phyloP scores from a whole-genome alignment of 2,329 filamentous ascomycete species.

The Ophiostoma triangulosporum region DNA sequence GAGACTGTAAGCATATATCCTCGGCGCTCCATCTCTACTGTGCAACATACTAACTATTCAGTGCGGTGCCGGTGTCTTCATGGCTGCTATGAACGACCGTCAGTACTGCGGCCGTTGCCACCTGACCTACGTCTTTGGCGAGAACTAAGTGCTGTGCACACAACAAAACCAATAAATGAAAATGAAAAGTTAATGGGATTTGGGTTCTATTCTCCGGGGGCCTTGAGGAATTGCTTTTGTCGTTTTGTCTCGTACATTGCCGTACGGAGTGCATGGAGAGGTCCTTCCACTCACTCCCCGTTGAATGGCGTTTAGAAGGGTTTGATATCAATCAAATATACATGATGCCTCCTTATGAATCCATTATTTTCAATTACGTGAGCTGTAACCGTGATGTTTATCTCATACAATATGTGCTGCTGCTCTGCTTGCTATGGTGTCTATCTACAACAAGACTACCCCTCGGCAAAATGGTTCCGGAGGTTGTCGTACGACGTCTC shows the following conservation, averaged over 20 bases:
- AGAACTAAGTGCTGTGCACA: slow-evolving; percentile 31
- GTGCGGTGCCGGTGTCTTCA: slow-evolving; percentile 99
- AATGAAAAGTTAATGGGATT: background rate
- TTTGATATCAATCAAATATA: slow-evolving; percentile 4
- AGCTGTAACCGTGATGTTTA: background rate
- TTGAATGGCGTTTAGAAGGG: slow-evolving; percentile 7
- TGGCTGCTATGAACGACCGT: slow-evolving; percentile 99
- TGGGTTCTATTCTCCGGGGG: slow-evolving; percentile 14
- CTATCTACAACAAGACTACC: background rate
- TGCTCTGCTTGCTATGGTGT: background rate
- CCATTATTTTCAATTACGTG: background rate
- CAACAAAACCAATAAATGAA: background rate
- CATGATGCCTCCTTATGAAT: background rate
- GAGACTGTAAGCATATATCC: slow-evolving; percentile 53
- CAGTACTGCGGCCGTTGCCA: slow-evolving; percentile 83
- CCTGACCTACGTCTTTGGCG: slow-evolving; percentile 61
- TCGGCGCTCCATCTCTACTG: fast-evolving
- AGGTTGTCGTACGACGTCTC: slow-evolving; percentile 59
- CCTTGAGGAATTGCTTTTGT: slow-evolving; percentile 9
- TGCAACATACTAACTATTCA: slow-evolving; percentile 23
- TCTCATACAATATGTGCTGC: background rate
- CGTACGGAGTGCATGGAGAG: slow-evolving; percentile 9
- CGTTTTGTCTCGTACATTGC: slow-evolving; percentile 13
- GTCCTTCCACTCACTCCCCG: slow-evolving; percentile 7
- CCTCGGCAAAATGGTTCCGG: slow-evolving; percentile 33